Conservation (phyloP, 164 flowering plant genomes). For the Macadamia tetraphylla region DNA sequence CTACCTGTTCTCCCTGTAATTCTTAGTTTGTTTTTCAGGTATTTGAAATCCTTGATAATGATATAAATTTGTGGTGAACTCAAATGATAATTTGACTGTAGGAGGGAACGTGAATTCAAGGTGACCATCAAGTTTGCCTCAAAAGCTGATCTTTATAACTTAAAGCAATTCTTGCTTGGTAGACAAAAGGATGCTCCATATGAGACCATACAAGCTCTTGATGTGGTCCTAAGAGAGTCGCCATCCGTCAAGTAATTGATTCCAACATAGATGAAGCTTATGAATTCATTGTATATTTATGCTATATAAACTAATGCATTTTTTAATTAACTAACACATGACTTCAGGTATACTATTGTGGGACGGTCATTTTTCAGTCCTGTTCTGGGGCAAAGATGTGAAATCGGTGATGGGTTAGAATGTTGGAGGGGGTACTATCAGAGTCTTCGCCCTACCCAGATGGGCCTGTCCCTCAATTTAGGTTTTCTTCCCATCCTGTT, state of each 20-base stretch:
- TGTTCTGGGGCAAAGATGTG: slow-evolving; percentile 22
- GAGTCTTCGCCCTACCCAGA: slow-evolving; percentile 73
- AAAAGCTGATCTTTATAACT: slow-evolving; percentile 38
- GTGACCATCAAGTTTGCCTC: slow-evolving; percentile 59
- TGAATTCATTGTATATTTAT: background rate
- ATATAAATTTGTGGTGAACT: background rate
- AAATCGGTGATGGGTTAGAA: slow-evolving; percentile 56
- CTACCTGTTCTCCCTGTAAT: background rate
- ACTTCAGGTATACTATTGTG: slow-evolving; percentile 32
- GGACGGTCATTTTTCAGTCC: slow-evolving; percentile 61
- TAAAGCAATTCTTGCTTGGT: slow-evolving; percentile 40
- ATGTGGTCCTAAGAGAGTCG: slow-evolving; percentile 50
- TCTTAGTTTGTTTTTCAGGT: background rate
- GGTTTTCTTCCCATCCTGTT: slow-evolving; percentile 29
- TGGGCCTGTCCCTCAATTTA: slow-evolving; percentile 76
- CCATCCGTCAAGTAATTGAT: slow-evolving; percentile 35
- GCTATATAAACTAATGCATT: background rate
- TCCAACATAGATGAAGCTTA: background rate
- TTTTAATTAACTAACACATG: background rate
- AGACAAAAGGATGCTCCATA: slow-evolving; percentile 51
- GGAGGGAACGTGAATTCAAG: slow-evolving; percentile 52
- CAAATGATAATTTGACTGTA: slow-evolving; percentile 17
- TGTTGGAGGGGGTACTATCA: slow-evolving; percentile 78
- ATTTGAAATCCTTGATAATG: too few relatives aligned
- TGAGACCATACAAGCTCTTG: slow-evolving; percentile 65